Evolutionary conservation across 1,284 basidiomycete species (phyloP).

Genomic region (Tausonia pullulans): DNA sequence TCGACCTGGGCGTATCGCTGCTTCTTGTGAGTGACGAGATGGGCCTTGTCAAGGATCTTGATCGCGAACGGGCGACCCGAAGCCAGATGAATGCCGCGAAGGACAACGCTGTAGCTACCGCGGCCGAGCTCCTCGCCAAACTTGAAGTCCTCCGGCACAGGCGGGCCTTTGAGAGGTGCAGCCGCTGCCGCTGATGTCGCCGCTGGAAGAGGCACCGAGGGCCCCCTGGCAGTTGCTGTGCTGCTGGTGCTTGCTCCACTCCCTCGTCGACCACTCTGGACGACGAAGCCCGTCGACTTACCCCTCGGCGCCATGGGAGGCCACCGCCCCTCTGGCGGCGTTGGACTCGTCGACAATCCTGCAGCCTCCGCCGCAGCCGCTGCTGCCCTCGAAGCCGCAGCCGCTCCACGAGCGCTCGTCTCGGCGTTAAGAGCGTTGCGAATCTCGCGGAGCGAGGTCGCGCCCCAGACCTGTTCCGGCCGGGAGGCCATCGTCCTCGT

Average conservation of each 20-base stretch:
- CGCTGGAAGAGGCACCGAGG: neutral
- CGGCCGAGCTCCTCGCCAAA: constrained; percentile 16
- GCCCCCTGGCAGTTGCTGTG: neutral
- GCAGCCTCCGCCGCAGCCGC: too few relatives aligned
- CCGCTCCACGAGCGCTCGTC: too few relatives aligned
- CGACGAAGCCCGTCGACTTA: constrained; percentile 10
- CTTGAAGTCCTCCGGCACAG: constrained; percentile 2
- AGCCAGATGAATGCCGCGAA: constrained; percentile 22
- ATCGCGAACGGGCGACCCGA: constrained; percentile 35
- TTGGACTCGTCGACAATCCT: too few relatives aligned
- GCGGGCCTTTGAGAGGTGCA: neutral
- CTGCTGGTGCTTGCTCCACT: neutral
- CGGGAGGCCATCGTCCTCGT: constrained; percentile 12
- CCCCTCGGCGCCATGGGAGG: neutral
- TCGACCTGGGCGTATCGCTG: constrained; percentile 43
- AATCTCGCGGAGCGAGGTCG: neutral
- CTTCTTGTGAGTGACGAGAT: constrained; percentile 40
- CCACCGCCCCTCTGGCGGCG: too few relatives aligned
- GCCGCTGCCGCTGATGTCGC: neutral
- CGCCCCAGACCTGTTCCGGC: constrained; percentile 11
- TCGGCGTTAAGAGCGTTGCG: neutral
- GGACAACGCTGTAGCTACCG: constrained; percentile 19
- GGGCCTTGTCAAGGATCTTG: constrained; percentile 42
- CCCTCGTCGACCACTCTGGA: constrained; percentile 7
- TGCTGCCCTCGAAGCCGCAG: too few relatives aligned